Evolutionary conservation across 2,329 filamentous ascomycete genomes (phyloP).

Genomic region (Colletotrichum sp.): DNA sequence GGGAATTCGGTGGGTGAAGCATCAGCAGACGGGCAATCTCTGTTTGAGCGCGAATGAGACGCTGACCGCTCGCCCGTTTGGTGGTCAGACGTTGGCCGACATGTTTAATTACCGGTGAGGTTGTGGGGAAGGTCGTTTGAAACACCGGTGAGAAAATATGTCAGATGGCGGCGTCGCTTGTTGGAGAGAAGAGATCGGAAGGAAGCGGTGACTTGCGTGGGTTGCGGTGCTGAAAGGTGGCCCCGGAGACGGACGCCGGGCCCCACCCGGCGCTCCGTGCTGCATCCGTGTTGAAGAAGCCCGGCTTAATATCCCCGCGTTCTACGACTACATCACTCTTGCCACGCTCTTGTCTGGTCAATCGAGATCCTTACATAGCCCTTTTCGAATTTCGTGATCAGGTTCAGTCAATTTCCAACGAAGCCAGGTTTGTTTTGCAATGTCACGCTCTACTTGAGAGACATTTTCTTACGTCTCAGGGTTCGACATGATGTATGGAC

Average conservation of each 20-base stretch:
- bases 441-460: not conserved
- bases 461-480: not conserved
- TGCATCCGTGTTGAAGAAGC: not conserved
- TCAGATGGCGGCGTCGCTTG: not conserved
- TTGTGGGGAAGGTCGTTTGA: not conserved
- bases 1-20: not conserved
- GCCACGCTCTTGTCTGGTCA: not conserved
- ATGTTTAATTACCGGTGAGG: not conserved
- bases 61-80: not conserved
- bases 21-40: not conserved
- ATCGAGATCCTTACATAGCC: not conserved
- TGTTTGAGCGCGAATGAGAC: not conserved
- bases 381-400: not conserved
- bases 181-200: not conserved
- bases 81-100: constrained; percentile 1
- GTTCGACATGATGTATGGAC: not conserved
- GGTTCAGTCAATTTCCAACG: not conserved
- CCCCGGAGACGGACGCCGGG: not conserved
- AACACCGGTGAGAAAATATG: not conserved
- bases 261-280: not conserved
- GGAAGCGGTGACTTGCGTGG: not conserved
- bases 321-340: not conserved
- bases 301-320: not conserved
- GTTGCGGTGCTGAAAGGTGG: not conserved
- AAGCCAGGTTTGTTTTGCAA: not conserved